phyloP scores from a whole-genome alignment of 768 basidiomycete species.

The Boletus eberwhitei region DNA sequence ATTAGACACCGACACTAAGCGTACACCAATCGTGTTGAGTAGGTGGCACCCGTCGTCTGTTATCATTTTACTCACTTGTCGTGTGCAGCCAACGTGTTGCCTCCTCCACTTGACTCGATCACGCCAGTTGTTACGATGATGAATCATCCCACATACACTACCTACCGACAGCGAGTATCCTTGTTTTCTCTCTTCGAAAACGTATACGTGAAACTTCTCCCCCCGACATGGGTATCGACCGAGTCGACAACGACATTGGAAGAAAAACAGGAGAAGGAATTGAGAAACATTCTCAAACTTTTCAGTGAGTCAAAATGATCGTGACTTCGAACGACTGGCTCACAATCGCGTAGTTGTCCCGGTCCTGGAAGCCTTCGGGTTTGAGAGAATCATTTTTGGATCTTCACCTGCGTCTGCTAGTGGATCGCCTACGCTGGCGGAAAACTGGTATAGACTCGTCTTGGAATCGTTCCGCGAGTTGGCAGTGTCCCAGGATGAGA shows the following conservation, averaged over 20 bases:
- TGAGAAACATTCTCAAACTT: constrained; percentile 74
- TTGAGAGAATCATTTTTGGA: constrained; percentile 78
- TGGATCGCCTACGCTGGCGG: constrained; percentile 46
- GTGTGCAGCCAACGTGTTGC: constrained; percentile 67
- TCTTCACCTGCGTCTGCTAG: constrained; percentile 62
- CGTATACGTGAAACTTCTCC: constrained; percentile 69
- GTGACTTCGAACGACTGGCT: too few relatives aligned
- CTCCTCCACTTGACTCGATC: constrained; percentile 70
- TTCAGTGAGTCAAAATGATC: constrained; percentile 56
- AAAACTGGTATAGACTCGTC: constrained; percentile 80
- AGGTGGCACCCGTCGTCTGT: constrained; percentile 4
- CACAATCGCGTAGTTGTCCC: constrained; percentile 57
- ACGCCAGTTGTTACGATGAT: constrained; percentile 76
- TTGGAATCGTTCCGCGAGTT: constrained; percentile 77
- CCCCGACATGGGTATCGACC: constrained; percentile 65
- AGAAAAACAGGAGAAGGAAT: constrained; percentile 39
- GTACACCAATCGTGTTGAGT: constrained; percentile 68
- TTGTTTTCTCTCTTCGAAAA: constrained; percentile 73
- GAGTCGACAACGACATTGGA: constrained; percentile 36
- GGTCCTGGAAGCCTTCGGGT: constrained; percentile 82
- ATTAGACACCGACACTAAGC: constrained; percentile 25
- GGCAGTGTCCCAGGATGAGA: constrained; percentile 70
- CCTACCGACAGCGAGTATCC: constrained; percentile 70
- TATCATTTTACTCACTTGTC: not conserved
- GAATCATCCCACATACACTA: constrained; percentile 69